A percentile compares a stretch with the other conserved stretches of the same genome.
These are phyloP conservation scores for Juglanconis sp. DNA, from an alignment of 2,329 filamentous ascomycete species.

Conservation along the genomic window DNA sequence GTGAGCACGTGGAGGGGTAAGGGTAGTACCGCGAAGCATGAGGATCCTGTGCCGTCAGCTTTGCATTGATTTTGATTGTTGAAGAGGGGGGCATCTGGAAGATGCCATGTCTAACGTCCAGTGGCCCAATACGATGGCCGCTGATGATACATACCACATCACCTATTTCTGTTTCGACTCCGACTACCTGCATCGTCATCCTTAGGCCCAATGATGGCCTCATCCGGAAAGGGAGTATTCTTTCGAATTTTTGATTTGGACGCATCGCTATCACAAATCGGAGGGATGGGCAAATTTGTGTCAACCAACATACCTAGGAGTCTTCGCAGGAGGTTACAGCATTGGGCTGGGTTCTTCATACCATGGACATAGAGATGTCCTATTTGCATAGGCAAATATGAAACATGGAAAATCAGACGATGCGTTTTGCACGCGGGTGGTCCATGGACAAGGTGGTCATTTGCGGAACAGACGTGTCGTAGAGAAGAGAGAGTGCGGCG, in stretches of 20 bases:
- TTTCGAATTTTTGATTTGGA: too few species aligned
- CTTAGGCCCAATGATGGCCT: too few species aligned
- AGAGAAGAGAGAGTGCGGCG: too few species aligned
- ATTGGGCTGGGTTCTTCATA: background rate
- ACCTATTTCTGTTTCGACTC: background rate
- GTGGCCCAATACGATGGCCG: too few species aligned
- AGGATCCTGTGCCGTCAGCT: constrained; percentile 48
- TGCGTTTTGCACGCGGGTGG: background rate
- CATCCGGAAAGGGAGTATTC: too few species aligned
- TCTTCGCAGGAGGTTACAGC: background rate
- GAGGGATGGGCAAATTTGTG: background rate
- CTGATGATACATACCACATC: too few species aligned
- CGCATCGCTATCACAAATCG: background rate
- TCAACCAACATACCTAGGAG: background rate
- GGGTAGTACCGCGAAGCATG: constrained; percentile 86
- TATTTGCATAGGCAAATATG: background rate
- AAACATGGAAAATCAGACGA: background rate
- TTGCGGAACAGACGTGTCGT: background rate
- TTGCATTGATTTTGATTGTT: constrained; percentile 18
- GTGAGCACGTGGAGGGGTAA: constrained; percentile 96
- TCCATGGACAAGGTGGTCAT: too few species aligned
- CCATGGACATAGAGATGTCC: background rate
- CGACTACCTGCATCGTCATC: background rate
- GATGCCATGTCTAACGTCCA: too few species aligned
- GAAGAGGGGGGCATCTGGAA: background rate